These are phyloP conservation scores for Pythium brachiatum DNA, from an alignment of 352 stramenopile species.

Conservation along the genomic window DNA sequence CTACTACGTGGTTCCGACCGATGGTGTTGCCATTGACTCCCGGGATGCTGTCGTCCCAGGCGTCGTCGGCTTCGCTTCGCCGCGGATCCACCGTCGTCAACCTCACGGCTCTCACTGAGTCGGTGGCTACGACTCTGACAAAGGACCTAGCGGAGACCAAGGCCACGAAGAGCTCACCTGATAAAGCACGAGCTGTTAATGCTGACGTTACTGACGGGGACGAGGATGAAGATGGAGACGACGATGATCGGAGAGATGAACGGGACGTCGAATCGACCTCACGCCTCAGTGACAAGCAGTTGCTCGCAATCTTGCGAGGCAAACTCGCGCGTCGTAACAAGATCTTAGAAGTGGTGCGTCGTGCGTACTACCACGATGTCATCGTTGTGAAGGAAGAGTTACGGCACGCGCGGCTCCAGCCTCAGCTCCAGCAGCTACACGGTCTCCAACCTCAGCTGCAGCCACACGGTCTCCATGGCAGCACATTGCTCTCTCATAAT, in stretches of 20 bases:
- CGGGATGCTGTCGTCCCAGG: background rate
- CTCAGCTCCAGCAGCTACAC: background rate
- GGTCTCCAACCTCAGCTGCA: background rate
- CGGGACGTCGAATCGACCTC: constrained; percentile 38
- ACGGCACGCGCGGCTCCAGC: constrained; percentile 25
- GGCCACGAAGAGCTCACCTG: background rate
- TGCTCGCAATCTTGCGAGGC: constrained; percentile 67
- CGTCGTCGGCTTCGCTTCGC: background rate
- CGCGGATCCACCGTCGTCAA: constrained; percentile 4
- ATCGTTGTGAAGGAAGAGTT: constrained; percentile 84
- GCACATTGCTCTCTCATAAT: background rate
- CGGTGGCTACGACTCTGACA: background rate
- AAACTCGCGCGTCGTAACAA: constrained; percentile 69
- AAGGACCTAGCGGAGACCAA: background rate
- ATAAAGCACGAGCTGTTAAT: background rate
- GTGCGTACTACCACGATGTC: constrained; percentile 80
- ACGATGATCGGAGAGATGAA: constrained; percentile 21
- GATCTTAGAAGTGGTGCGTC: constrained; percentile 68
- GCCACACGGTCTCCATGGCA: background rate
- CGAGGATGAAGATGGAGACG: constrained; percentile 7
- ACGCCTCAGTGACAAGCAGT: constrained; percentile 32
- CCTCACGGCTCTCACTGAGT: constrained; percentile 1
- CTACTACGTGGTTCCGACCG: background rate
- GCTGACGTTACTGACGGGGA: background rate
- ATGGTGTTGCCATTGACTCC: background rate